phyloP scores from a whole-genome alignment of 2,329 filamentous ascomycete species.

The Aureobasidium pullulans region DNA sequence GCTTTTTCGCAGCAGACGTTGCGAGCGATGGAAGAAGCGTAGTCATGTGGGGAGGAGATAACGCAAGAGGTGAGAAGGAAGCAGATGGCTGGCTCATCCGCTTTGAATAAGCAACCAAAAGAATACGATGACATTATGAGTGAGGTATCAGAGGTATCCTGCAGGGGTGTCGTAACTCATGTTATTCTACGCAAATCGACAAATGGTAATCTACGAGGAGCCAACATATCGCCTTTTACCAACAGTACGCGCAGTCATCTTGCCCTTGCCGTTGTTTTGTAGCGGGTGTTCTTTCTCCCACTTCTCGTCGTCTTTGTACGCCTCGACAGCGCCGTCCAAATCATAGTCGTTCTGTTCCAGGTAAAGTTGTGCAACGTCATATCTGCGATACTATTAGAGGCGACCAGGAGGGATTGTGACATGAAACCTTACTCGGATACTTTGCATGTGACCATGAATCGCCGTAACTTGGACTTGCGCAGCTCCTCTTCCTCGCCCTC shows the following conservation, averaged over 20 bases:
- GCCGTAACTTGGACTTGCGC: constrained; percentile 61
- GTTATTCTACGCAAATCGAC: neutral
- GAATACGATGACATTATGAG: neutral
- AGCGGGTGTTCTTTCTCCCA: constrained; percentile 67
- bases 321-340: constrained; percentile 55
- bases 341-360: constrained; percentile 63
- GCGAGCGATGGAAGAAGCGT: constrained; percentile 30
- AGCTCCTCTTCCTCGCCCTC: constrained; percentile 68
- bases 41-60: constrained; percentile 37
- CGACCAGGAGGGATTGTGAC: neutral
- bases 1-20: constrained; percentile 34
- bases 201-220: neutral
- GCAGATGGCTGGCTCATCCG: constrained; percentile 40
- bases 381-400: constrained; percentile 39
- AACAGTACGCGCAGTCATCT: constrained; percentile 28
- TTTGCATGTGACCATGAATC: constrained; percentile 75
- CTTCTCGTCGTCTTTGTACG: constrained; percentile 62
- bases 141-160: too few species aligned
- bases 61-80: constrained; percentile 36
- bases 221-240: constrained; percentile 32
- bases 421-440: constrained; percentile 54
- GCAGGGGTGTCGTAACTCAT: neutral
- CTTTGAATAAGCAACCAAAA: constrained; percentile 23
- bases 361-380: constrained; percentile 67
- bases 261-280: constrained; percentile 40